phyloP scores from a whole-genome alignment of 371 early-diverging fungal species.

The Basidiobolus heterosporus region DNA sequence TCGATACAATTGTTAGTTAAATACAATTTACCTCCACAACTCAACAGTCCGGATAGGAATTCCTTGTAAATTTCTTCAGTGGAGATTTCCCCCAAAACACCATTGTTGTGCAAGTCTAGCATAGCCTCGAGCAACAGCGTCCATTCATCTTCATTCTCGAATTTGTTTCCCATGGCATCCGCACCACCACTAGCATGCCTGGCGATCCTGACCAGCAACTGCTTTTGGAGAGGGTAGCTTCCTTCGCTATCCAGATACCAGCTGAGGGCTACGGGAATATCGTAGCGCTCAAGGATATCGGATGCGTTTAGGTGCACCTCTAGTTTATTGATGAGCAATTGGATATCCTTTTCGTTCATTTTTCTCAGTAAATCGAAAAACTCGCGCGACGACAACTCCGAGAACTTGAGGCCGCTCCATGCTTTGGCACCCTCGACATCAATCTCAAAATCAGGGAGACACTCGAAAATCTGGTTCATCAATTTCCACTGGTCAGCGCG shows the following conservation, averaged over 20 bases:
- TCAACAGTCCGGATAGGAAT: conserved; percentile 42
- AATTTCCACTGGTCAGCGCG: conserved; percentile 20
- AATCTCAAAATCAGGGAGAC: conserved; percentile 39
- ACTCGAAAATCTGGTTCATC: conserved; percentile 39
- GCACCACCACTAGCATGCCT: conserved; percentile 39
- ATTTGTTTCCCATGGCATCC: conserved; percentile 29
- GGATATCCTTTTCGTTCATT: conserved; percentile 24
- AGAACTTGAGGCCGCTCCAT: not conserved
- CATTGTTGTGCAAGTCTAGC: conserved; percentile 27
- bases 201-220: conserved; percentile 43
- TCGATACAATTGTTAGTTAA: not conserved
- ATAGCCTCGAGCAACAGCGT: conserved; percentile 44
- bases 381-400: conserved; percentile 6
- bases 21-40: conserved; percentile 46
- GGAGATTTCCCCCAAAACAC: conserved; percentile 32
- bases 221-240: conserved; percentile 25
- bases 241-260: conserved; percentile 37
- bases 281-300: conserved; percentile 41
- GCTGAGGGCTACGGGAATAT: conserved; percentile 31
- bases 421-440: conserved; percentile 9
- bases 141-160: conserved; percentile 55
- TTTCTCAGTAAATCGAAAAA: conserved; percentile 26
- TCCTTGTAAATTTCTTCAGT: conserved; percentile 42
- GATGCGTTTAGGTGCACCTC: conserved; percentile 44
- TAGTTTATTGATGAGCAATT: conserved; percentile 38